Conservation (phyloP, 73 alveolate species). For the Paramecium sexaurelia region DNA sequence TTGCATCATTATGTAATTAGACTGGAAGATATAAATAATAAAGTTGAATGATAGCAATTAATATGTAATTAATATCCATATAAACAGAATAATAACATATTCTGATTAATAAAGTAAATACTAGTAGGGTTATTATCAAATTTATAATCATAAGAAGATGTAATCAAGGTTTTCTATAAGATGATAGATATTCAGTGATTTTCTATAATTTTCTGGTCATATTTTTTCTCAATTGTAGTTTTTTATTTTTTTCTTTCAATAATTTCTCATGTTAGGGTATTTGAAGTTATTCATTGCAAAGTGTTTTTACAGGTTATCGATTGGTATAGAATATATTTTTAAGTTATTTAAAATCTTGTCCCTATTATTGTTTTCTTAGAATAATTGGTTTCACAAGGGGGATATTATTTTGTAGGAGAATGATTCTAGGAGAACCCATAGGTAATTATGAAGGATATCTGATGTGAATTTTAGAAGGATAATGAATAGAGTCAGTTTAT, state of each 20-base stretch:
- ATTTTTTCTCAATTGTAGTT: background rate
- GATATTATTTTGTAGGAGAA: background rate
- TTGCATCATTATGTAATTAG: background rate
- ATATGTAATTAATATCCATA: too few species aligned
- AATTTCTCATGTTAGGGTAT: background rate
- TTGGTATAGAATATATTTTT: background rate
- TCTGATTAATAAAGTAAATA: background rate
- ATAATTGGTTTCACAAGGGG: background rate
- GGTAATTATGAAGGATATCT: background rate
- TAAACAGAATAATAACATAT: too few species aligned
- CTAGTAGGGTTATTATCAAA: background rate
- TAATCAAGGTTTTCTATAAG: background rate
- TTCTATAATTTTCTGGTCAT: conserved; percentile 2
- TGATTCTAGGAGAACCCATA: conserved; percentile 8
- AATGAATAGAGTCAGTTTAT: background rate
- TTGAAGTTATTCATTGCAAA: background rate
- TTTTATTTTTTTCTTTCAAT: background rate
- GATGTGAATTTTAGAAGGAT: background rate
- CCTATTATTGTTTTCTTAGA: background rate
- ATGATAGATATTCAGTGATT: background rate
- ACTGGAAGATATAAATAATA: background rate
- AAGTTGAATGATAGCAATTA: background rate
- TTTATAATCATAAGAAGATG: background rate
- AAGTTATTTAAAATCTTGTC: background rate
- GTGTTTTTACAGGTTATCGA: background rate